phyloP scores from a whole-genome alignment of 1,284 basidiomycete species.

The Sporisorium iseilematis-ciliati region DNA sequence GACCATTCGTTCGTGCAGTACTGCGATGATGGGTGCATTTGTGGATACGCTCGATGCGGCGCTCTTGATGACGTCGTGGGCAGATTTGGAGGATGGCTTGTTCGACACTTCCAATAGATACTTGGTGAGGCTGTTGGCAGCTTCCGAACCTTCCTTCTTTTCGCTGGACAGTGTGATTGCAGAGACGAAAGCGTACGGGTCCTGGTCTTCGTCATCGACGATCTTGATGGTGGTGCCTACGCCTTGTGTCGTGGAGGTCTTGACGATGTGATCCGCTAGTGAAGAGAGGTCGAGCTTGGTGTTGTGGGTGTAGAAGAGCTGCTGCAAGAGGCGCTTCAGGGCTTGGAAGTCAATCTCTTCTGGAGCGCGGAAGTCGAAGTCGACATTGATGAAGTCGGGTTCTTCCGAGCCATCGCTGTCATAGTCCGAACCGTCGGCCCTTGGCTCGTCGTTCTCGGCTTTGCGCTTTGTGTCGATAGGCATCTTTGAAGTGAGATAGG shows the following conservation, averaged over 20 bases:
- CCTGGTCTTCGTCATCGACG: slow-evolving; percentile 62
- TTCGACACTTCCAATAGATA: slow-evolving; percentile 48
- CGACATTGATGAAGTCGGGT: slow-evolving; percentile 67
- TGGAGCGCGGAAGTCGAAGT: slow-evolving; percentile 65
- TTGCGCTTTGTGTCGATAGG: slow-evolving; percentile 48
- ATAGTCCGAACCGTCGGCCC: slow-evolving; percentile 46
- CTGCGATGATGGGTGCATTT: slow-evolving; percentile 44
- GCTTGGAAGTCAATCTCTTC: slow-evolving; percentile 63
- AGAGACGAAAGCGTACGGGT: slow-evolving; percentile 67
- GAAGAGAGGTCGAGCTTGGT: slow-evolving; percentile 55
- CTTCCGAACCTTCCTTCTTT: slow-evolving; percentile 21
- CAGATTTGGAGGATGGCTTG: slow-evolving; percentile 39
- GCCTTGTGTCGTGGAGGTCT: slow-evolving; percentile 39
- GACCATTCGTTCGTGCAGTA: slow-evolving; percentile 68
- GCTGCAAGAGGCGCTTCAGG: slow-evolving; percentile 64
- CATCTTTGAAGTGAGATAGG: slow-evolving; percentile 13
- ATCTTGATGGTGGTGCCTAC: slow-evolving; percentile 67
- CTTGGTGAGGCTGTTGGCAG: slow-evolving; percentile 34
- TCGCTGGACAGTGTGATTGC: slow-evolving; percentile 43
- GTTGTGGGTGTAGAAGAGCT: slow-evolving; percentile 68
- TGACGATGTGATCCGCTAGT: slow-evolving; percentile 54
- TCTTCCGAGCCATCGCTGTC: slow-evolving; percentile 47
- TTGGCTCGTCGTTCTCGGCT: slow-evolving; percentile 45
- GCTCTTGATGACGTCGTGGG: slow-evolving; percentile 46
- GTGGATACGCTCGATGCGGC: slow-evolving; percentile 38